phyloP scores from a whole-genome alignment of 2,329 filamentous ascomycete genomes.

The Pezicula radicicola region DNA sequence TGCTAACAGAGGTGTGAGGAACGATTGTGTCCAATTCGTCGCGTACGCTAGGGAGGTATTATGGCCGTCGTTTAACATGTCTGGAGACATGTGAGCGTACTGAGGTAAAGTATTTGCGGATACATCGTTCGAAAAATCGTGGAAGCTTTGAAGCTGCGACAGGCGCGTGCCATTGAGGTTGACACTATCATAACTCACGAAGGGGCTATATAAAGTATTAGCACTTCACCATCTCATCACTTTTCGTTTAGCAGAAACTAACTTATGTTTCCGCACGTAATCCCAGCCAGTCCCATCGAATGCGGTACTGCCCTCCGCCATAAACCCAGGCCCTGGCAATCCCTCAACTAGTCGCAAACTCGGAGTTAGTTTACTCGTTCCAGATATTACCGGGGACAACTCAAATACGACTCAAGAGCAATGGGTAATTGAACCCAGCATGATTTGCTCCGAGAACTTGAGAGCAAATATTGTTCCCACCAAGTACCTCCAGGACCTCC shows the following conservation, averaged over 20 bases:
- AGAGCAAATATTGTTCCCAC: too few relatives aligned
- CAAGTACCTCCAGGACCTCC: too few relatives aligned
- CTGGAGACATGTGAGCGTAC: conserved; percentile 60
- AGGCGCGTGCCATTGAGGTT: conserved; percentile 48
- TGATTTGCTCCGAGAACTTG: too few relatives aligned
- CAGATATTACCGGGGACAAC: too few relatives aligned
- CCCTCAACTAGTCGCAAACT: conserved; percentile 31
- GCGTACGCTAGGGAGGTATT: conserved; percentile 50
- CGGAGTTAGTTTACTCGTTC: too few relatives aligned
- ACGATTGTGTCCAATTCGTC: conserved; percentile 47
- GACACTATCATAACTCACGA: conserved; percentile 52
- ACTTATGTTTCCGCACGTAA: conserved; percentile 31
- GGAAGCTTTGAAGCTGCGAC: conserved; percentile 59
- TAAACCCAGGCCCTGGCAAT: conserved; percentile 42
- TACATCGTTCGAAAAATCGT: conserved; percentile 57
- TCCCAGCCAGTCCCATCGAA: conserved; percentile 31
- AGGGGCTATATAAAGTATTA: conserved; percentile 22
- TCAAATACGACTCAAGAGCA: too few relatives aligned
- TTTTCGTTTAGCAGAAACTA: conserved; percentile 1
- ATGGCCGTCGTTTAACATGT: conserved; percentile 67
- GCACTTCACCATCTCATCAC: background rate
- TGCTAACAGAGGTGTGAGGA: conserved; percentile 50
- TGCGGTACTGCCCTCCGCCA: conserved; percentile 37
- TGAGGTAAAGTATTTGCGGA: conserved; percentile 56
- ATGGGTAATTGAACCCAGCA: too few relatives aligned